Evolutionary conservation across 352 stramenopile species (phyloP), one percentile per base, ranked within the genome.

Genomic region (Chrysophaeum taylorii): DNA sequence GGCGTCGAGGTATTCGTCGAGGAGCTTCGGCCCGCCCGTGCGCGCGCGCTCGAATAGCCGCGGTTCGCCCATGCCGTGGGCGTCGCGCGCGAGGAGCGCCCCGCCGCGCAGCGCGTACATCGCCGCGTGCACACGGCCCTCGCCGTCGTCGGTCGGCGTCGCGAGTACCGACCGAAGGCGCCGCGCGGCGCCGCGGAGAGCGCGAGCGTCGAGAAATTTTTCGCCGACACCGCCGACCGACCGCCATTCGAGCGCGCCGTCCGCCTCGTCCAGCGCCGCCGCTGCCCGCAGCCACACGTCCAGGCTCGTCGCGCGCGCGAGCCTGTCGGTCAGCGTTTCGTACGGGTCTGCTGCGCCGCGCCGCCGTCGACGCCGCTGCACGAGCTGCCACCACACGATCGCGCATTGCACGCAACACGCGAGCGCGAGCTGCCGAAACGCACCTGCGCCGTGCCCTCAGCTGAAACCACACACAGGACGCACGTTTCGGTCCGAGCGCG

Each of bases 81-180:
- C 57, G 57, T 45, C 57, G 9, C 57, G 31, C 21, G 57, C 2
- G 9, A 66, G 35, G 2, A 66, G n/a, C 9, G 27, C 14, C 33
- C 27, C 57, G 33, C 57, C 57, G 33, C 57, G 57, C 31, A 66
- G 7, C 57, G 14, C 14, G 57, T 66, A 66, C 57, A 66, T 66
- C 1, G 57, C 57, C 12, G 2, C 33, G n/a, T 66, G 57, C 16
- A 66, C 14, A 2, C 33, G 2, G 31, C 23, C 2, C n/a, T n/a
- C n/a, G n/a, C n/a, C n/a, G n/a, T n/a, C n/a, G n/a, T n/a, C 2
- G 14, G 16, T 7, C 7, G 25, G 18, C 57, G 21, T 2, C 52
- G 48, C 48, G 48, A 4, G 48, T 33, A 9, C 5, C 25, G 48
- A 7, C 18, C 48, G 9, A 60, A 31, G 18, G 18, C 25, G 18